phyloP scores from a whole-genome alignment of 768 basidiomycete genomes.

The Mycena galopus region DNA sequence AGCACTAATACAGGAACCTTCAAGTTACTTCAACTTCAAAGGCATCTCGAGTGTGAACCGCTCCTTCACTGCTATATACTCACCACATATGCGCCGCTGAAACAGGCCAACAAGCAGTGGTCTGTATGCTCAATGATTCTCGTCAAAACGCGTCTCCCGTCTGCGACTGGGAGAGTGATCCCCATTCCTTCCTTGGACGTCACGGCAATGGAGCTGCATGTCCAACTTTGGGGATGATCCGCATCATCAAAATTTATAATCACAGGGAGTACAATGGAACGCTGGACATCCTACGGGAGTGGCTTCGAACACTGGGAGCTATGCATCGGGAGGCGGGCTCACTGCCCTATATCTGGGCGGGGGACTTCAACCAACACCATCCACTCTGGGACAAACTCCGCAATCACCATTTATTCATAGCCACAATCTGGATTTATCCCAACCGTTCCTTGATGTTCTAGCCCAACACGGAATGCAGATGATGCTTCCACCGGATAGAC shows the following conservation, averaged over 20 bases:
- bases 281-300: not conserved
- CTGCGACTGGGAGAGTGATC: not conserved
- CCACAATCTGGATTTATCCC: not conserved
- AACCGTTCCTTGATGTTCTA: not conserved
- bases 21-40: conserved; percentile 39
- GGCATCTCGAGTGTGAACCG: conserved; percentile 26
- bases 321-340: not conserved
- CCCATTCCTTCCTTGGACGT: conserved; percentile 29
- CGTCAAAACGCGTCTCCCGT: conserved; percentile 3
- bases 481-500: too few species aligned
- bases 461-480: too few species aligned
- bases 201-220: conserved; percentile 41
- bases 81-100: too few species aligned
- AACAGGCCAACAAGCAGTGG: not conserved
- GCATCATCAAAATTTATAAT: conserved; percentile 47
- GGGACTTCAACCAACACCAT: conserved; percentile 52
- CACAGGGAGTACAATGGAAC: conserved; percentile 26
- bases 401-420: too few species aligned
- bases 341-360: not conserved
- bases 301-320: not conserved
- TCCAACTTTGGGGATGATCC: conserved; percentile 28
- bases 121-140: conserved; percentile 14
- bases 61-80: conserved; percentile 43
- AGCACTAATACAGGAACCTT: conserved; percentile 48
- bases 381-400: conserved; percentile 10